These are phyloP conservation scores for Uromyces viciae-fabae DNA, from an alignment of 1,284 basidiomycete species.

Conservation along the genomic window DNA sequence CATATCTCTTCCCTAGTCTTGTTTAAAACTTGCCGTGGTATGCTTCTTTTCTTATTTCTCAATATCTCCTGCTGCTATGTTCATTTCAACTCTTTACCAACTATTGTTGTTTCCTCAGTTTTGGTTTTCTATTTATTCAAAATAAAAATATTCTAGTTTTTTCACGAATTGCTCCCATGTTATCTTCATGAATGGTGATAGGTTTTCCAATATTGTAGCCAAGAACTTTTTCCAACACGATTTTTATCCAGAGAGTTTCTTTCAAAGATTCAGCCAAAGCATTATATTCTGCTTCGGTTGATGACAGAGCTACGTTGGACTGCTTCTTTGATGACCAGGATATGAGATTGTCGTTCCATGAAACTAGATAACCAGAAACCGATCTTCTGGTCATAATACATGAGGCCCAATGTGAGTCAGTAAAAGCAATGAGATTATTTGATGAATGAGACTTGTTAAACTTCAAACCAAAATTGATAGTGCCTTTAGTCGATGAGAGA, in stretches of 20 bases:
- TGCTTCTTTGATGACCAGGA: slow-evolving; percentile 9
- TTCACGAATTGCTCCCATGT: neutral
- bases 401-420: neutral
- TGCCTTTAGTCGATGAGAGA: slow-evolving; percentile 6
- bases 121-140: neutral
- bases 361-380: neutral
- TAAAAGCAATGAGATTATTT: neutral
- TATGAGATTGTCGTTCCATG: neutral
- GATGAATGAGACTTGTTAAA: neutral
- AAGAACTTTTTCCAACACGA: neutral
- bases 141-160: neutral
- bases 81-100: no score
- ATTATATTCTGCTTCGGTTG: neutral
- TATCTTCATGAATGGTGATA: neutral
- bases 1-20: no score
- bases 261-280: neutral
- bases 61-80: no score
- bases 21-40: no score
- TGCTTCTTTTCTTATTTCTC: no score
- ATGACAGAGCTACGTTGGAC: neutral
- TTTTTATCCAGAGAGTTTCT: neutral
- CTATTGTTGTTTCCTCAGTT: no score
- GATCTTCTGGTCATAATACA: neutral
- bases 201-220: neutral
- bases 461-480: neutral